Base-by-base conservation (phyloP, 441 rosid species). In the Eruca vesicaria region DNA sequence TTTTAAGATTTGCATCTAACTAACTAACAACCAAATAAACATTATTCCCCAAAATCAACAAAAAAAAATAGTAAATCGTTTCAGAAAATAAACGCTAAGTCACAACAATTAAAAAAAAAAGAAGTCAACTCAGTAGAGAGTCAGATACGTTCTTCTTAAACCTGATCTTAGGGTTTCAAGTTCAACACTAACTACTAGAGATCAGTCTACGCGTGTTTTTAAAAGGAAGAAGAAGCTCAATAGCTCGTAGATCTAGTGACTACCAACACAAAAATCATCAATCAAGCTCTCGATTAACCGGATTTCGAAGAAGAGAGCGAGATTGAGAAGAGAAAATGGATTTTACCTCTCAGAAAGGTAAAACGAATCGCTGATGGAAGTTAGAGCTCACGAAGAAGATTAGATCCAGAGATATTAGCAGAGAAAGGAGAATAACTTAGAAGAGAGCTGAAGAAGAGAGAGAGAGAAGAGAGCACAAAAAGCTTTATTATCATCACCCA, bases 401-500 rank as follows among this genome's bases (percentile, higher is more conserved):
- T 14, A 32, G 33, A 32, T 10, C 5, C 18, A 43, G 52, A 53
- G 72, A 52, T 11, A 63, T 57, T 61, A 31, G 63, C 64, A 63
- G 66, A 45, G 58, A 66, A 76, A 23, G 60, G 55, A 78, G 48
- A 68, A 63, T 32, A 64, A 63, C 12, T 73, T 45, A 79, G 36
- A 26, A 23, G 28, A 23, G 36, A 78, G 80, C 68, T 78, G 60
- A 57, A 61, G 60, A 63, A 12, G n/a, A 66, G 2, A 48, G 10
- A 50, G 33, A 60, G 62, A 80, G 66, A n/a, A 31, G 50, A 68
- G 71, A 75, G 69, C 57, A 23, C 26, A 23, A 23, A 23, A 73
- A 72, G 66, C 66, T 68, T 63, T 74, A 68, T 63, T 63, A 66
- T 66, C 72, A 77, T 71, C 64, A 79, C 82, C 68, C 72, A 74